Conservation (phyloP, 768 basidiomycete genomes). For the Amanita muscaria region DNA sequence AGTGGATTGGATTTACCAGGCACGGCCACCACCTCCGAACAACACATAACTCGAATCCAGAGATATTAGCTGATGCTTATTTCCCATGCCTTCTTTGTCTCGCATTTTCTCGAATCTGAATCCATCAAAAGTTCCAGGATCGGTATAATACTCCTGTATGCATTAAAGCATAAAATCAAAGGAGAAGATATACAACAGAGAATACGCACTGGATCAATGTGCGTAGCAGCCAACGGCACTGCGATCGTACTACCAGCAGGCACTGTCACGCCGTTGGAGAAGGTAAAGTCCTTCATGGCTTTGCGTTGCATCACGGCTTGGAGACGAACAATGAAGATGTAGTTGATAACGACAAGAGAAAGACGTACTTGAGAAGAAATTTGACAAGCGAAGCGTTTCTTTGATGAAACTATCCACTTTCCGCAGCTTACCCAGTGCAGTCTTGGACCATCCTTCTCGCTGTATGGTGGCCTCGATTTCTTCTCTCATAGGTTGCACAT, state of each 20-base stretch:
- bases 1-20: slow-evolving; percentile 9
- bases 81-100: slow-evolving; percentile 17
- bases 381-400: slow-evolving; percentile 26
- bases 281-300: slow-evolving; percentile 29
- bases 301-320: slow-evolving; percentile 21
- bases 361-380: slow-evolving; percentile 15
- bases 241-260: slow-evolving; percentile 19
- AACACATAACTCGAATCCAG: slow-evolving; percentile 19
- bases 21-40: slow-evolving; percentile 24
- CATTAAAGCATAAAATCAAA: neutral
- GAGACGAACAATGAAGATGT: no score
- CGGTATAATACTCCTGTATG: slow-evolving; percentile 26
- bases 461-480: slow-evolving; percentile 31
- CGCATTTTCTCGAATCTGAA: slow-evolving; percentile 33
- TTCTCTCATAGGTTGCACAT: slow-evolving; percentile 26
- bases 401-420: slow-evolving; percentile 38
- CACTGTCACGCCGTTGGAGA: slow-evolving; percentile 19
- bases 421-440: slow-evolving; percentile 27
- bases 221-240: slow-evolving; percentile 9
- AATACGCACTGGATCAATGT: slow-evolving; percentile 4
- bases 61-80: slow-evolving; percentile 25
- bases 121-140: slow-evolving; percentile 24
- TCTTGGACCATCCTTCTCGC: slow-evolving; percentile 30
- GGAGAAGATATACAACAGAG: neutral
- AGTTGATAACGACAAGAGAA: no score